Percentiles rank a stretch among this genome's conserved stretches.
phyloP scores from a whole-genome alignment of 331 rosid genomes.

The Arachis monticola region DNA sequence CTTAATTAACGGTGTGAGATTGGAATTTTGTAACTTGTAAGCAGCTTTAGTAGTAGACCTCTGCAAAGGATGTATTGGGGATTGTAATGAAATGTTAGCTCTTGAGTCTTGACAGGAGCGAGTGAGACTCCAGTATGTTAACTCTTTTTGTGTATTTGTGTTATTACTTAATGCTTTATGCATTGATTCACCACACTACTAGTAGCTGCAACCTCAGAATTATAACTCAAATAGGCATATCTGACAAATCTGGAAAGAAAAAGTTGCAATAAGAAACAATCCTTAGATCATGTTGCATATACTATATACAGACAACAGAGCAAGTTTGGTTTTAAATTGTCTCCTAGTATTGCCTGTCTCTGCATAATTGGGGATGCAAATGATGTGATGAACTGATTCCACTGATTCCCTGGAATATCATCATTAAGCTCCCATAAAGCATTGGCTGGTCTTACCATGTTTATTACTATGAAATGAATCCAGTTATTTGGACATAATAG shows the following conservation, averaged over 20 bases:
- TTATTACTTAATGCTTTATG: neutral
- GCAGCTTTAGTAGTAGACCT: conserved; percentile 2
- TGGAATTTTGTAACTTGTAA: neutral
- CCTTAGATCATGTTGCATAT: too few relatives aligned
- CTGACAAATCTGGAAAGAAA: neutral
- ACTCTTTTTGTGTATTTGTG: too few relatives aligned
- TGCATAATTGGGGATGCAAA: neutral
- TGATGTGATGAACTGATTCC: neutral
- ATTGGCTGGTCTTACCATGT: neutral
- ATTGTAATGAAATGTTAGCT: conserved; percentile 10
- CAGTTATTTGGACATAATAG: neutral
- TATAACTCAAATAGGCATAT: neutral
- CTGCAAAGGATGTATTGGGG: neutral
- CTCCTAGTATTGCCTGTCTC: neutral
- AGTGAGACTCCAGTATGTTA: conserved; percentile 6
- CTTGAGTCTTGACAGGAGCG: neutral
- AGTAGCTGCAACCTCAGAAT: neutral
- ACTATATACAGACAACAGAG: neutral
- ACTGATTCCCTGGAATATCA: neutral
- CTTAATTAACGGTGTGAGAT: neutral
- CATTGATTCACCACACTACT: conserved; percentile 8
- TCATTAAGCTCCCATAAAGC: neutral
- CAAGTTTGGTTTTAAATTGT: neutral
- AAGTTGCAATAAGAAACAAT: too few relatives aligned
- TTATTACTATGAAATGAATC: neutral